Conservation (phyloP, 331 rosid genomes). For the Telfairia occidentalis region DNA sequence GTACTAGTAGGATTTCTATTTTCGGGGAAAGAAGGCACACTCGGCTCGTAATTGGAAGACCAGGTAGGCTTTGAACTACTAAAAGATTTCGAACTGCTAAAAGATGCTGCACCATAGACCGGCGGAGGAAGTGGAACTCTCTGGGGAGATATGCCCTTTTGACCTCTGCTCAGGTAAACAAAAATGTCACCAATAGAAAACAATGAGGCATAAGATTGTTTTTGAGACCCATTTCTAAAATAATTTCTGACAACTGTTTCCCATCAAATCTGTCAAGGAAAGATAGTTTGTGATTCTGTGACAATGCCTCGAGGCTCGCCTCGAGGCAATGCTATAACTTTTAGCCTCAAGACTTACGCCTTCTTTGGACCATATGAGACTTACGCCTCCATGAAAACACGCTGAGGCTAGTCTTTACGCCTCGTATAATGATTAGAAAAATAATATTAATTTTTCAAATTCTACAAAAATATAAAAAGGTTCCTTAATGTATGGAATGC, state of each 20-base stretch:
- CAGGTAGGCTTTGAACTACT: constrained; percentile 28
- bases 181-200: neutral
- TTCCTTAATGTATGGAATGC: too few species aligned
- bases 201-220: neutral
- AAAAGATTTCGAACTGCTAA: constrained; percentile 20
- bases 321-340: too few species aligned
- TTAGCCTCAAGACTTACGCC: too few species aligned
- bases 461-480: too few species aligned
- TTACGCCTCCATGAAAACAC: too few species aligned
- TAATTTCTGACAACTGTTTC: neutral
- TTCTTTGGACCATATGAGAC: too few species aligned
- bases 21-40: constrained; percentile 36
- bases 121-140: constrained; percentile 59
- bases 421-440: too few species aligned
- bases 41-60: constrained; percentile 32
- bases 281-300: neutral
- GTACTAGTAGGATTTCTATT: constrained; percentile 21
- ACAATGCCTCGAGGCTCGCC: too few species aligned
- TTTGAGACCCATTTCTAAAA: neutral
- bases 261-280: neutral
- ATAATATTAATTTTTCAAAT: too few species aligned
- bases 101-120: neutral
- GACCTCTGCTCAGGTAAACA: constrained; percentile 26
- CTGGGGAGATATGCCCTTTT: constrained; percentile 32
- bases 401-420: too few species aligned